Conservation (phyloP, 768 basidiomycete species). For the Cubamyces lactineus region DNA sequence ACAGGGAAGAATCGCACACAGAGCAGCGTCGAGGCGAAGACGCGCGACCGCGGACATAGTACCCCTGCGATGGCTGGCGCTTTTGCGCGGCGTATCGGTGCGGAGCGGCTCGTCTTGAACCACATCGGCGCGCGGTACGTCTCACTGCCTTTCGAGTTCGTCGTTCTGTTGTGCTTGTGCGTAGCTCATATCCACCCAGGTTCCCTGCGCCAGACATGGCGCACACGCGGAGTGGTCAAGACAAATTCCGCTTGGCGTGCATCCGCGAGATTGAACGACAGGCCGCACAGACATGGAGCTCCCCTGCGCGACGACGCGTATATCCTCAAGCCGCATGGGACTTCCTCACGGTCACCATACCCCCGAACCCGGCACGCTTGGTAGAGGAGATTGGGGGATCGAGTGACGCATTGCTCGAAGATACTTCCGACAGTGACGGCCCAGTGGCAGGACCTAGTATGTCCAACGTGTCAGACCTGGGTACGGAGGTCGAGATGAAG, state of each 20-base stretch:
- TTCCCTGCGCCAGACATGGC: constrained; percentile 31
- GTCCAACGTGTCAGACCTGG: neutral
- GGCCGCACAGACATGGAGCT: constrained; percentile 33
- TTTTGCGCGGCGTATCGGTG: constrained; percentile 66
- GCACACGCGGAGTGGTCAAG: neutral
- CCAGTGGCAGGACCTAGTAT: neutral
- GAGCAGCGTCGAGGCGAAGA: constrained; percentile 44
- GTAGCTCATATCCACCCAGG: constrained; percentile 11
- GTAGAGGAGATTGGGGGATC: neutral
- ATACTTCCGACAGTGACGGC: too few relatives aligned
- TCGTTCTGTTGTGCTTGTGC: too few relatives aligned
- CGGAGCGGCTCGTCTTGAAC: constrained; percentile 69
- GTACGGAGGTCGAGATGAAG: constrained; percentile 4
- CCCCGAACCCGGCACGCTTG: constrained; percentile 19
- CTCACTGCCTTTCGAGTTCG: neutral
- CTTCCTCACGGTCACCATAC: constrained; percentile 37
- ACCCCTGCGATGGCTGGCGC: constrained; percentile 76
- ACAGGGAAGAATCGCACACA: constrained; percentile 43
- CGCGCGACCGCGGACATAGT: constrained; percentile 74
- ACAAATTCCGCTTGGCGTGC: constrained; percentile 27
- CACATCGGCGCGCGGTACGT: constrained; percentile 74
- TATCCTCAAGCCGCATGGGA: constrained; percentile 58
- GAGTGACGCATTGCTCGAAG: neutral
- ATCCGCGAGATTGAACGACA: constrained; percentile 38
- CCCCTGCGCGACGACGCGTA: constrained; percentile 29